Base-by-base conservation (phyloP, 2,329 filamentous ascomycete species). In the Colletotrichum endophyticum region DNA sequence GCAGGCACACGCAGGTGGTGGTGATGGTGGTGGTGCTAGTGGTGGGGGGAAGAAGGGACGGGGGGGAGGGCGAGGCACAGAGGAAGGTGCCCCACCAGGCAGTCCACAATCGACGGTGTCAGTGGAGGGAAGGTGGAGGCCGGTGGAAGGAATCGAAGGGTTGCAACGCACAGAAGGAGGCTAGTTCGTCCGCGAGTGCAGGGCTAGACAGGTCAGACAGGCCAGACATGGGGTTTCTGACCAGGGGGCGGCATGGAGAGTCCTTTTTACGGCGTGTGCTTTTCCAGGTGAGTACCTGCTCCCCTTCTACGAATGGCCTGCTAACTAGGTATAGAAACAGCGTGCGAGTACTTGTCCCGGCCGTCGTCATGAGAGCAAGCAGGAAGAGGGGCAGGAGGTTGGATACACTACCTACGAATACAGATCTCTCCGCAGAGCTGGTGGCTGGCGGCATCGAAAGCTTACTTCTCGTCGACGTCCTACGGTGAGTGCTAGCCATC, bases 121-220 rank as follows among this genome's bases (percentile, higher is more conserved):
- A 76, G 74, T 76, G 73, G 69, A 75, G 69, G 68, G 36, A 63
- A 67, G 62, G 73, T 72, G 73, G 70, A 73, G 70, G 59, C 34
- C 57, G 64, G 57, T 66, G 73, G 73, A 76, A 76, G 74, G 74
- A 76, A 74, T 76, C 74, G 74, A 76, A 76, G 74, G 74, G 74
- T 74, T 76, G 74, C 71, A 76, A 34, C 34, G 71, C 74, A 74
- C 74, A 76, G 74, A 76, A 76, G 64, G 74, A 62, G 72, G 56
- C 62, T 77, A 77, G 75, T 75, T 67, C 66, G 66, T 66, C 53
- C 56, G 72, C 72, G 67, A 77, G 61, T 72, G 75, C 72, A 77
- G 61, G 75, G 75, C 66, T 75, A 77, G 71, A 70, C 71, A 77
- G 71, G 66, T 66, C 67, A 62, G 59, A 44, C 72, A 77, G 71